Conservation (phyloP, 1,284 basidiomycete species). For the Marasmius fiardii region DNA sequence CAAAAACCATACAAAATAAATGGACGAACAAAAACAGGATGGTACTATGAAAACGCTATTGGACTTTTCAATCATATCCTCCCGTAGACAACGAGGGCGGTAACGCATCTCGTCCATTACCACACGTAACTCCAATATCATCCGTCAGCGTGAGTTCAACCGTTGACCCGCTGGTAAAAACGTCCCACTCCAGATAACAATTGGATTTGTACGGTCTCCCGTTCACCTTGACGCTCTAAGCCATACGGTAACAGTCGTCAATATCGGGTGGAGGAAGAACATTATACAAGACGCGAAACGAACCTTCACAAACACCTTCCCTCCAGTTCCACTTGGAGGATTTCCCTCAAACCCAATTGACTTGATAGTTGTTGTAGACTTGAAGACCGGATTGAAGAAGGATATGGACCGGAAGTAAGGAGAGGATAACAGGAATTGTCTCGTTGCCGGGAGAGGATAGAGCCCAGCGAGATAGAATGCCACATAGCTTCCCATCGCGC, state of each 20-base stretch:
- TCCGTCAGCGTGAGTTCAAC: conserved; percentile 49
- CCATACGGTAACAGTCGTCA: background rate
- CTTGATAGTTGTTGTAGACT: conserved; percentile 52
- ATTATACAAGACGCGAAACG: no score
- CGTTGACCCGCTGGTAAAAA: conserved; percentile 49
- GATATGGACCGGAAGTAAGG: conserved; percentile 59
- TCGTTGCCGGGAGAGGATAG: conserved; percentile 59
- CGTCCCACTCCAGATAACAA: conserved; percentile 59
- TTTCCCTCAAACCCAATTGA: conserved; percentile 47
- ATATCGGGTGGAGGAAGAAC: conserved; percentile 18
- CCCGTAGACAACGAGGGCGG: conserved; percentile 63
- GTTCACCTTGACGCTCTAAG: conserved; percentile 52
- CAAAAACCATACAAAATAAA: no score
- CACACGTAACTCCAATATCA: conserved; percentile 43
- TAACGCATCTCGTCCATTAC: conserved; percentile 38
- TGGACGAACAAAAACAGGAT: no score
- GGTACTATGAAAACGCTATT: no score
- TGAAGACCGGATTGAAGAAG: conserved; percentile 54
- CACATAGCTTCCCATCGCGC: conserved; percentile 69
- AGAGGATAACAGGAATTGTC: conserved; percentile 56
- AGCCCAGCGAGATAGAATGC: conserved; percentile 57
- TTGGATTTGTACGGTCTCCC: conserved; percentile 54
- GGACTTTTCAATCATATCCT: conserved; percentile 42
- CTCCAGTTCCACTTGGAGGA: no score
- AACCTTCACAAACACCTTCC: conserved; percentile 56